Evolutionary conservation across 1,284 basidiomycete genomes (phyloP), one percentile per base, ranked within the genome.

Genomic region (Puccinia hordei): DNA sequence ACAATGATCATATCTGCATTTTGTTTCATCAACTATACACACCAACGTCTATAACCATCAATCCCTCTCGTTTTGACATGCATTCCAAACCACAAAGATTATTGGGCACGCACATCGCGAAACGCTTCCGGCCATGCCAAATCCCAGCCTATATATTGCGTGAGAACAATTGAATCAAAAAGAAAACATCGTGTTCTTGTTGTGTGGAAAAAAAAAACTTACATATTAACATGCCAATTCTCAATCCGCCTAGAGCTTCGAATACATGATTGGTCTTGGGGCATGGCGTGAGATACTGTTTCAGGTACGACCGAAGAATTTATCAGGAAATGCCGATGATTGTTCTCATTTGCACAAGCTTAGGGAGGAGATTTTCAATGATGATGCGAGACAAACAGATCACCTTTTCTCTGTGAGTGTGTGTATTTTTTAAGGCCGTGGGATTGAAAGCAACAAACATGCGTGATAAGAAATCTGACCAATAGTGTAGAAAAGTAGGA

Each of bases 111-210:
- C 24, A 77, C 74, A 10, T 77, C 61, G 38, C 74, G 13, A 35
- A 77, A 77, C 30, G 74, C 59, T 77, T 77, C 74, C 19, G 74
- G 74, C 74, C 74, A 77, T 15, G 74, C 74, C 49, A 77, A 65
- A 68, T 77, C 74, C 74, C 74, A 77, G 44, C 74, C 74, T 77
- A 22, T 24, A 6, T 44, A n/a, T n/a, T n/a, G 49, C 19, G 10
- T 35, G 17, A 13, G 10, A 51, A 10, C 8, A 53, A 72, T 30
- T 46, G 33, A 30, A 44, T 72, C 53, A 35, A 51, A 38, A 17
- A 22, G 2, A 35, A 30, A 33, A 33, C 13, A 33, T 15, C 44
- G 1, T 73, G 6, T 24, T 57, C 19, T 59, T 17, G 17, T 55
- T 35, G n/a, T n/a, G n/a, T n/a, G n/a, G n/a, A n/a, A 30, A n/a